These are phyloP conservation scores for Xenoacremonium recifei DNA, from an alignment of 2,329 filamentous ascomycete species.

Conservation along the genomic window DNA sequence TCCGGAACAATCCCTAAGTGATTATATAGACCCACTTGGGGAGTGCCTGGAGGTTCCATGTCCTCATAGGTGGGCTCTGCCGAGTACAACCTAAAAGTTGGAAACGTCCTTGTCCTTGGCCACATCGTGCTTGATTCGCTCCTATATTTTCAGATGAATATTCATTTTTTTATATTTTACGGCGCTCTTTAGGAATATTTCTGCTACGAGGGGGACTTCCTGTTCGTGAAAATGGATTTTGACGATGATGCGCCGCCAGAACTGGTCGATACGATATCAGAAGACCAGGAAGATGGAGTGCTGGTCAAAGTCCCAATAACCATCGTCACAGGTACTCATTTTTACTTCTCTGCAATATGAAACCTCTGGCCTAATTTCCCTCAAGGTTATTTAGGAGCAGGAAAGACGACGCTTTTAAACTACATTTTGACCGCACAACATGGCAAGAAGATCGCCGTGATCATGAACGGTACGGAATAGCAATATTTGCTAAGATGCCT, in stretches of 20 bases:
- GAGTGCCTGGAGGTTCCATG: no score
- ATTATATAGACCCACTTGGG: no score
- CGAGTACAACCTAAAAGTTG: no score
- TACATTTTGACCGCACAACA: constrained; percentile 94
- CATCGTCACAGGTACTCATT: constrained; percentile 75
- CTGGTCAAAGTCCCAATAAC: constrained; percentile 75
- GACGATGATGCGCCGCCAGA: constrained; percentile 69
- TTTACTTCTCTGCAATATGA: background rate
- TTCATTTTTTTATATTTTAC: no score
- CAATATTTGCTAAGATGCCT: background rate
- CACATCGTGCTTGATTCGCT: no score
- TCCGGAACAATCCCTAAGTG: no score
- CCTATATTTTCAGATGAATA: no score
- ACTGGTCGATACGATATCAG: constrained; percentile 48
- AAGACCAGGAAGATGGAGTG: constrained; percentile 45
- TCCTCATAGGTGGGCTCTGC: no score
- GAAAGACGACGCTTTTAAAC: constrained; percentile 93
- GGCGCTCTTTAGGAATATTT: no score
- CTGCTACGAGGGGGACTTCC: no score
- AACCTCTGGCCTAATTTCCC: constrained; percentile 2
- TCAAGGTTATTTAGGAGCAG: constrained; percentile 86
- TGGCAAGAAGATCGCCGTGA: constrained; percentile 97
- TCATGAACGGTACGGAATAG: constrained; percentile 70
- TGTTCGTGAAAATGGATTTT: constrained; percentile 63
- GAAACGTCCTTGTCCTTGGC: no score